Conservation (phyloP, 2,329 filamentous ascomycete species). For the Passalora sequoiae region DNA sequence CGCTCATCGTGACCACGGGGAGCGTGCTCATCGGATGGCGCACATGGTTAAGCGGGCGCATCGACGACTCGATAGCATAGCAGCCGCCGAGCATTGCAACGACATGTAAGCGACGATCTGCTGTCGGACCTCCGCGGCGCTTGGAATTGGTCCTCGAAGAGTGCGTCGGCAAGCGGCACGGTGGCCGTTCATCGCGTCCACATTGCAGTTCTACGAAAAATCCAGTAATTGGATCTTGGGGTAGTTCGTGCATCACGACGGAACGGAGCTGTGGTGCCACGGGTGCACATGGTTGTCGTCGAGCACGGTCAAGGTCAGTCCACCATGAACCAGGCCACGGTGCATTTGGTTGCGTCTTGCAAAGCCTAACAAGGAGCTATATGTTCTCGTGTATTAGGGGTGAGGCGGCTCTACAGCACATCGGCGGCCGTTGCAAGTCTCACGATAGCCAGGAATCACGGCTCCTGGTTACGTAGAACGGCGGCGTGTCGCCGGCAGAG, state of each 20-base stretch:
- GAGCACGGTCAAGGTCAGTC: not conserved
- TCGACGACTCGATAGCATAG: not conserved
- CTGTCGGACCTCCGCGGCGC: not conserved
- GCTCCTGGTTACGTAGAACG: conserved; percentile 1
- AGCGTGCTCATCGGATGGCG: too few relatives aligned
- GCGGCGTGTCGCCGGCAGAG: conserved; percentile 2
- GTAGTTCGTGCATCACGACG: too few relatives aligned
- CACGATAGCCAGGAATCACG: not conserved
- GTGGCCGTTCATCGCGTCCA: too few relatives aligned
- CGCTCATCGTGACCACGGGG: too few relatives aligned
- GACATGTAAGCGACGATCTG: not conserved
- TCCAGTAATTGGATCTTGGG: too few relatives aligned
- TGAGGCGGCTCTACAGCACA: not conserved
- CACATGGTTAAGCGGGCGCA: too few relatives aligned
- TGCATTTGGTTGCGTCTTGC: not conserved
- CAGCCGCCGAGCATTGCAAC: not conserved
- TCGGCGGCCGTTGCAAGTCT: conserved; percentile 4
- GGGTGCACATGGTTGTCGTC: too few relatives aligned
- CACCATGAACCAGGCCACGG: not conserved
- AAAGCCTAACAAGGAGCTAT: not conserved
- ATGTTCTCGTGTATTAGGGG: too few relatives aligned
- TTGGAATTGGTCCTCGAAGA: not conserved
- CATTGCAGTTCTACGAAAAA: too few relatives aligned
- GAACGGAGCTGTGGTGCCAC: too few relatives aligned
- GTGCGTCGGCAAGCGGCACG: not conserved